phyloP scores from a whole-genome alignment of 2,329 filamentous ascomycete genomes.

The Aureobasidium zeae region DNA sequence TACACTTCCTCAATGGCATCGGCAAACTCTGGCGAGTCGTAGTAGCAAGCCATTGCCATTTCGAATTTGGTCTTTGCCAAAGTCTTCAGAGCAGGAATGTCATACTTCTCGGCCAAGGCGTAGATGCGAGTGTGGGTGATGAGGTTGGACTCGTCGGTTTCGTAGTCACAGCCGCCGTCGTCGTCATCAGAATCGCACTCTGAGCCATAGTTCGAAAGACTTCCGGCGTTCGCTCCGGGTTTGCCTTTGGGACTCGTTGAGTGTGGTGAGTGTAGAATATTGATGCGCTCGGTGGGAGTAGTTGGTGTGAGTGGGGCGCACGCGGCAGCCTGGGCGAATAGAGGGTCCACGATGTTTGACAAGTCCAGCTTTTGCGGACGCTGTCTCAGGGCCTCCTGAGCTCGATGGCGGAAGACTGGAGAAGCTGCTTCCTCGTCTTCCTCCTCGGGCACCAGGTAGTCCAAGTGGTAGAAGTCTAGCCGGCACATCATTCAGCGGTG shows the following conservation, averaged over 20 bases:
- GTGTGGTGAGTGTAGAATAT: conserved; percentile 5
- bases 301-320: conserved; percentile 19
- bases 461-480: conserved; percentile 31
- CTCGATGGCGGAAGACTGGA: conserved; percentile 27
- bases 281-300: conserved; percentile 5
- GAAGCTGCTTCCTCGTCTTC: conserved; percentile 21
- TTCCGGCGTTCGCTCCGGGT: background rate
- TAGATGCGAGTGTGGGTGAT: conserved; percentile 41
- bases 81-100: conserved; percentile 38
- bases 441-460: conserved; percentile 27
- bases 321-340: conserved; percentile 28
- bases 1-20: conserved; percentile 42
- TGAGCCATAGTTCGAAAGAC: conserved; percentile 22
- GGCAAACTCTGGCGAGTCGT: conserved; percentile 37
- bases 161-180: conserved; percentile 28
- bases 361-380: conserved; percentile 28
- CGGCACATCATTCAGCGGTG: conserved; percentile 8
- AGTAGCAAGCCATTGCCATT: conserved; percentile 36
- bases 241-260: conserved; percentile 13
- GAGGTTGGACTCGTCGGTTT: conserved; percentile 34
- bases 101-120: conserved; percentile 44
- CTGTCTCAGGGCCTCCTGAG: conserved; percentile 23
- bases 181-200: conserved; percentile 28
- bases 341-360: conserved; percentile 28
- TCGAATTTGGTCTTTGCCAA: conserved; percentile 40